Base-by-base conservation (phyloP, 495 filamentous ascomycete species). In the Durotheca rogersii region DNA sequence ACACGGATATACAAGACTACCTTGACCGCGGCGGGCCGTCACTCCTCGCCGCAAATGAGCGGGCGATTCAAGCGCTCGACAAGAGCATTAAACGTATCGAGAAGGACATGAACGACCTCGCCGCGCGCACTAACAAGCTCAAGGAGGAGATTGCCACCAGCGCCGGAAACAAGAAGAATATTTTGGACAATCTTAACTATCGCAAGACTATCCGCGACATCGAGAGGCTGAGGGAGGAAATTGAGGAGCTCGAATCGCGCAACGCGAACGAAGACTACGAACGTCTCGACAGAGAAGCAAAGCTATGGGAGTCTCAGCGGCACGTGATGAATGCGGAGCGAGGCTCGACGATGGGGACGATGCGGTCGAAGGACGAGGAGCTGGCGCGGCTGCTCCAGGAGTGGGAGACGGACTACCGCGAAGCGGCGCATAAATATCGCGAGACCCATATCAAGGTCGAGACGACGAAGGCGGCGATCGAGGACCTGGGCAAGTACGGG, bases 361-460 rank as follows among this genome's bases (percentile, higher is more conserved):
- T 94, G 72, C 86, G 80, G 56, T 81, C 83, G 21, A 95, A 95
- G 64, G 90, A 97, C 60, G 78, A 85, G 39, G 81, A 92, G 53
- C 71, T 96, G 12, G 70, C 62, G 45, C 76, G 84, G 31, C 74
- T 91, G 9, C 58, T 86, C 11, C 69, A 75, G 4, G 89, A 96
- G 50, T 99, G 85, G 80, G 79, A 90, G 14, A 83, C 82, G 2
- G 88, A 96, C 36, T 96, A 95, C 72, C 84, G 90, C 59, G 81
- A 88, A 62, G 89, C 92, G 12, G 81, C 82, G n/a, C 60, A 72
- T 21, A 86, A 89, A 53, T 97, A 88, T 71, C 88, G 89, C 57
- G 88, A 95, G 68, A 76, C 85, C 0, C 86, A 95, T 61, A 88
- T 96, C 73, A 87, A 87, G 53, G 89, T 96, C 1, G 88, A 94